phyloP scores from a whole-genome alignment of 331 rosid genomes.

The Erythrophleum ivorense region DNA sequence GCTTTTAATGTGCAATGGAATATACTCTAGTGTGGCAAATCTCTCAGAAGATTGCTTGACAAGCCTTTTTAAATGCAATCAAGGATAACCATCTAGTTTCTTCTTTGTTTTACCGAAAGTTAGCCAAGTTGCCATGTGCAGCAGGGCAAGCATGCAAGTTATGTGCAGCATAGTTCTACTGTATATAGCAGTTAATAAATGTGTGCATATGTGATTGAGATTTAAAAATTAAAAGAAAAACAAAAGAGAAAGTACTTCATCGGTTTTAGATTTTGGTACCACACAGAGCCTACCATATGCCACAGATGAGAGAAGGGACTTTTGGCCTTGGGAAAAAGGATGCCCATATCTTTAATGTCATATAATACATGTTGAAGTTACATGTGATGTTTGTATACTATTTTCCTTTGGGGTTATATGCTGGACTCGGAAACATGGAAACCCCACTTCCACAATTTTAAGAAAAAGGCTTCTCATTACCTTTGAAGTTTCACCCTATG shows the following conservation, averaged over 20 bases:
- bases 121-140: constrained; percentile 34
- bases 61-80: not conserved
- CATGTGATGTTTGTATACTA: constrained; percentile 47
- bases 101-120: constrained; percentile 41
- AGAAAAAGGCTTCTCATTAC: constrained; percentile 36
- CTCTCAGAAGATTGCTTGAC: not conserved
- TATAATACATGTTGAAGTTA: constrained; percentile 57
- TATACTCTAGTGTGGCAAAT: not conserved
- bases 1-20: not conserved
- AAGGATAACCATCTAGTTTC: constrained; percentile 3
- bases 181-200: not conserved
- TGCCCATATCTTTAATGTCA: constrained; percentile 50
- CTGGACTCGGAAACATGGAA: constrained; percentile 51
- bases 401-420: constrained; percentile 35
- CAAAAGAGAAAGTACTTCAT: not conserved
- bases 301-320: constrained; percentile 26
- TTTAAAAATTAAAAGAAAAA: not conserved
- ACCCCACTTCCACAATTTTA: constrained; percentile 55
- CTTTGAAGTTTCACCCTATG: constrained; percentile 81
- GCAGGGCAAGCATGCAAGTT: constrained; percentile 29
- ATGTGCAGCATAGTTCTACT: constrained; percentile 31
- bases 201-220: not conserved
- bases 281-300: not conserved
- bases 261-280: not conserved
- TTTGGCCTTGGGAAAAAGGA: constrained; percentile 40